Evolutionary conservation across 192 early-diverging fungal genomes (phyloP).

Genomic region (Kappamyces sp.): DNA sequence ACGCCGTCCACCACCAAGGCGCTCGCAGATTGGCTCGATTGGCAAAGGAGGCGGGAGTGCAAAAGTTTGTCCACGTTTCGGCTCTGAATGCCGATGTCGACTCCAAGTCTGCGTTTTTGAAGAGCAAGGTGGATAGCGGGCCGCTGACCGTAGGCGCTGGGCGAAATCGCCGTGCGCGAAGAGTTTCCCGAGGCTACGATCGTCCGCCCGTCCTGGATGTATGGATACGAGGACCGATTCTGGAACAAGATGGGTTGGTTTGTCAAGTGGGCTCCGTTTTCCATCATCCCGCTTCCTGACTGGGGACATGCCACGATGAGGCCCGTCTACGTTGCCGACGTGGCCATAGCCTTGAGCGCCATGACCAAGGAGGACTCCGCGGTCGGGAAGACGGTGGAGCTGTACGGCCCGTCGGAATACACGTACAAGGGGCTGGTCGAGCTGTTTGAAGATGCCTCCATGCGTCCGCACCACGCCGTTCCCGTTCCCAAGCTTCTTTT

Average conservation of each 20-base stretch:
- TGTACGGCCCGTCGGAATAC: conserved; percentile 76
- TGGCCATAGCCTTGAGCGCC: conserved; percentile 74
- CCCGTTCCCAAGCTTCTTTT: conserved; percentile 67
- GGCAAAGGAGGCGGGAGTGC: conserved; percentile 70
- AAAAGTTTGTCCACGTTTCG: conserved; percentile 85
- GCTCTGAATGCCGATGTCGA: conserved; percentile 72
- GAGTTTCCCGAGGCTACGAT: conserved; percentile 90
- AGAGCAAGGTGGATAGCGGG: conserved; percentile 64
- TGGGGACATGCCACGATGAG: conserved; percentile 58
- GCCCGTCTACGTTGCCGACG: conserved; percentile 76
- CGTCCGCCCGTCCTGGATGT: conserved; percentile 83
- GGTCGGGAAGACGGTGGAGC: conserved; percentile 82
- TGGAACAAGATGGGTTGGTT: conserved; percentile 77
- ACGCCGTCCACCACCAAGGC: conserved; percentile 79
- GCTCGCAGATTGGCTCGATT: conserved; percentile 75
- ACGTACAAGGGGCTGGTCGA: conserved; percentile 65
- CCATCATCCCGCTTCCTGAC: conserved; percentile 56
- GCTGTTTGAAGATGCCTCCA: conserved; percentile 55
- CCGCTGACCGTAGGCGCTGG: conserved; percentile 57
- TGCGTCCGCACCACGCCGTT: conserved; percentile 56
- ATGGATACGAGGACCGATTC: conserved; percentile 89
- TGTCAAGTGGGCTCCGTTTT: conserved; percentile 27
- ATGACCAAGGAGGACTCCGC: conserved; percentile 67
- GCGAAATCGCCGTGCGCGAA: conserved; percentile 82
- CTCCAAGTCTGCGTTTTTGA: conserved; percentile 69